A percentile compares a stretch with the other conserved stretches of the same genome.
These are phyloP conservation scores for Mortierella polycephala DNA, from an alignment of 371 early-diverging fungal species.

Conservation along the genomic window DNA sequence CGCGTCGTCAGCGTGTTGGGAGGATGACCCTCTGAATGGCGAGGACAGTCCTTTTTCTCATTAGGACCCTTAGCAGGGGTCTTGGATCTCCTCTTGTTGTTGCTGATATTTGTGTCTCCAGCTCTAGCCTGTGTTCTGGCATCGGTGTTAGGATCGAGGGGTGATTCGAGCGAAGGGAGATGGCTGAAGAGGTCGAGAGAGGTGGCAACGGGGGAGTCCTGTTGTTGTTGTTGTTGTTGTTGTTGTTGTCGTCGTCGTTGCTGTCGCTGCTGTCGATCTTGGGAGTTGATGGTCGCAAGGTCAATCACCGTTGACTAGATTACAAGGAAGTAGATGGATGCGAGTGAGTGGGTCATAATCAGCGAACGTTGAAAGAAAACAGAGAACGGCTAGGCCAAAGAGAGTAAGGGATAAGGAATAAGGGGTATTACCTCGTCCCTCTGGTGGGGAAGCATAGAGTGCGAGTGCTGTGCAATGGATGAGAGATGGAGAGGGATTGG, in stretches of 20 bases:
- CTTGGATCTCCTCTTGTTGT: background rate
- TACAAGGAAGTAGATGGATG: background rate
- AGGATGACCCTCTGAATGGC: constrained; percentile 36
- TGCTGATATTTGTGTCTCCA: background rate
- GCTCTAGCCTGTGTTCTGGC: background rate
- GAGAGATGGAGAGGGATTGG: background rate
- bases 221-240: background rate
- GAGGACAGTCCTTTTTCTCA: constrained; percentile 39
- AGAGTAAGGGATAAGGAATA: background rate
- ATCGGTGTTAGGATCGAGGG: background rate
- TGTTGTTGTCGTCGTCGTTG: constrained; percentile 1
- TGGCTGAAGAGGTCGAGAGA: constrained; percentile 11
- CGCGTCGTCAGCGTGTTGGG: constrained; percentile 33
- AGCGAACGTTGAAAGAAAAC: background rate
- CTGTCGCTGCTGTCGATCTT: constrained; percentile 13
- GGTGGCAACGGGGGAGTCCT: background rate
- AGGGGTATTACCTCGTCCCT: constrained; percentile 20
- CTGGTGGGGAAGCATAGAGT: constrained; percentile 10
- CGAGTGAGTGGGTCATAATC: background rate
- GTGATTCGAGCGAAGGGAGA: constrained; percentile 14
- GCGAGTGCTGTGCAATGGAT: background rate
- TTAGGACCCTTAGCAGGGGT: background rate
- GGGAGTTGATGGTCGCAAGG: constrained; percentile 28
- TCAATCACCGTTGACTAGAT: constrained; percentile 32
- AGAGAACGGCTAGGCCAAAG: background rate